Base-by-base conservation (phyloP, 164 flowering plant species). In the Aristolochia contorta region DNA sequence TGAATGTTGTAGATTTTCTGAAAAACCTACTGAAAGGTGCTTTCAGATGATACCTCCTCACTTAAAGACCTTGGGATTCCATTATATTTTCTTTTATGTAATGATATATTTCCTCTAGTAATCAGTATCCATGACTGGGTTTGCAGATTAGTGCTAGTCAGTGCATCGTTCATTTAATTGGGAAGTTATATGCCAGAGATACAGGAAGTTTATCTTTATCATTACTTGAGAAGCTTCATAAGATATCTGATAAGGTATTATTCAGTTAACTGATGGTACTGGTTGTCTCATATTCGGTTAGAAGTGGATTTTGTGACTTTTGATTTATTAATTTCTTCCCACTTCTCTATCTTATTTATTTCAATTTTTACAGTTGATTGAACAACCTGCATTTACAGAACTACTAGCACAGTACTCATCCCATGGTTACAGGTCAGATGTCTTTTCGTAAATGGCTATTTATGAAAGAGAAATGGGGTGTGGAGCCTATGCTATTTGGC, bases 341-440 rank as follows among this genome's bases (percentile, higher is more conserved):
- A 18, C 21, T 23, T 16, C 25, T 56, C 20, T 16, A 32, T 16
- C 22, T 54, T 21, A 54, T 54, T 54, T 54, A 21, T 23, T 47
- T 63, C 65, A 23, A 22, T 64, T 66, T 58, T 61, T 67, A 64
- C 89, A 93, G 99, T 64, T 93, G 61, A 64, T 63, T 54, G 69
- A 66, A 56, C 82, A 75, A 56, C 82, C 91, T 66, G 81, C 87
- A 27, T 93, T 86, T 72, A 68, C 80, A 51, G 92, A 84, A 61
- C 67, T 90, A 62, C 41, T 75, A 52, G 67, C 78, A 56, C 87
- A 81, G 58, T 90, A 90, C 65, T 65, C 84, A 18, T 67, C 61
- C 72, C 86, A 56, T 71, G 85, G 91, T 75, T 88, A 86, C 81
- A 84, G 99, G 99, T 93, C 72, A 16, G 47, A 45, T 57, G 51